These are phyloP conservation scores for Hymenoscyphus infarciens DNA, from an alignment of 2,329 filamentous ascomycete species.

Conservation along the genomic window DNA sequence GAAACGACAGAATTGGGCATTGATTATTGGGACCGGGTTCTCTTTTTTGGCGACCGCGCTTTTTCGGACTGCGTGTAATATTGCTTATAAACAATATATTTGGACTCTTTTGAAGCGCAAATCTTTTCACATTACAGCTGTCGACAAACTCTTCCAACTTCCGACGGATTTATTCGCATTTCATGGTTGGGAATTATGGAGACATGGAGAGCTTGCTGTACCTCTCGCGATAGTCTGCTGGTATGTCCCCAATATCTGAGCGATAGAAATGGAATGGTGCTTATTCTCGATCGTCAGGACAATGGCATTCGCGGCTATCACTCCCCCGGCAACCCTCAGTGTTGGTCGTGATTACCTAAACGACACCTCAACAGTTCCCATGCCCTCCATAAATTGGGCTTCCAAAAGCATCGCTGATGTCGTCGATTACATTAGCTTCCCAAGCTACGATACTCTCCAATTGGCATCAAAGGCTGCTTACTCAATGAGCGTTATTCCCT, in stretches of 20 bases:
- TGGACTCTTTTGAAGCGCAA: too few relatives aligned
- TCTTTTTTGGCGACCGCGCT: too few relatives aligned
- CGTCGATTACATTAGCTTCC: conserved; percentile 8
- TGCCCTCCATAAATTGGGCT: conserved; percentile 1
- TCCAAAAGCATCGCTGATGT: conserved; percentile 5
- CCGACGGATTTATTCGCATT: too few relatives aligned
- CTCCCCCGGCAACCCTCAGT: conserved; percentile 12
- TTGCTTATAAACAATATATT: too few relatives aligned
- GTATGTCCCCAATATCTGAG: not conserved
- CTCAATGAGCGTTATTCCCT: conserved; percentile 7
- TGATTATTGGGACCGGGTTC: too few relatives aligned
- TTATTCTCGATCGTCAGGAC: conserved; percentile 4
- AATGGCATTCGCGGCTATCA: conserved; percentile 13
- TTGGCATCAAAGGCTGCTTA: conserved; percentile 10
- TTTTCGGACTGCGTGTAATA: too few relatives aligned
- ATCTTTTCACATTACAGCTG: too few relatives aligned
- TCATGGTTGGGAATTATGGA: too few relatives aligned
- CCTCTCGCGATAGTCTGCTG: conserved; percentile 4
- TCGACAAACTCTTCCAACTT: too few relatives aligned
- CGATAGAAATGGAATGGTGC: not conserved
- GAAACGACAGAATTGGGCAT: too few relatives aligned
- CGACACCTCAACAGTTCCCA: not conserved
- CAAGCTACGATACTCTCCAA: not conserved
- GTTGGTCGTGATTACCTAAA: conserved; percentile 5
- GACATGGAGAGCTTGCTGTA: too few relatives aligned